phyloP scores from a whole-genome alignment of 495 filamentous ascomycete genomes.

The Penicillium taxi region DNA sequence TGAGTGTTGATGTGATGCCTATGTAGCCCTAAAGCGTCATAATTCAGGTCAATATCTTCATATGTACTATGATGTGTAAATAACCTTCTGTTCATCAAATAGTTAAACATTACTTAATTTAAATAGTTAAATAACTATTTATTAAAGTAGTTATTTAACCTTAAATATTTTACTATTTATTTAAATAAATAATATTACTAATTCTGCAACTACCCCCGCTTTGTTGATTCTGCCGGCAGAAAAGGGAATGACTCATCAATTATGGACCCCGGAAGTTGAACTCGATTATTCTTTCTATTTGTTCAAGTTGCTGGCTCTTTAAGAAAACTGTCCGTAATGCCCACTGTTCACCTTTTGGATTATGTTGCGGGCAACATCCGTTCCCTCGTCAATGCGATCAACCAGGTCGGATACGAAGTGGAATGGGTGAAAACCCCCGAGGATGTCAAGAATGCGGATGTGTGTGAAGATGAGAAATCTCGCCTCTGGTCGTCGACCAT shows the following conservation, averaged over 20 bases:
- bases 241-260: conserved; percentile 27
- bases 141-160: no score
- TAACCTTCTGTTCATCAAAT: no score
- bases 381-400: conserved; percentile 93
- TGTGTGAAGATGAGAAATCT: conserved; percentile 31
- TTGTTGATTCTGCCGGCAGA: conserved; percentile 24
- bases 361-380: conserved; percentile 84
- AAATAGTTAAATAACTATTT: no score
- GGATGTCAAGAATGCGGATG: conserved; percentile 78
- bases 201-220: no score
- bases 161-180: no score
- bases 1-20: no score
- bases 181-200: no score
- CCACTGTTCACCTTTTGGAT: conserved; percentile 86
- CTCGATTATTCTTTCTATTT: conserved; percentile 7
- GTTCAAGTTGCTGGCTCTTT: neutral
- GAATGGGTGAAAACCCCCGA: conserved; percentile 84
- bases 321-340: conserved; percentile 46
- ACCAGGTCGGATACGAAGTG: conserved; percentile 84
- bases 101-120: no score
- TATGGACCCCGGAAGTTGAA: conserved; percentile 24
- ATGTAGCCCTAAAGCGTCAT: no score
- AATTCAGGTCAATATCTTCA: no score
- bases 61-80: no score
- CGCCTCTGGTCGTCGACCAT: neutral